Evolutionary conservation across 2,329 filamentous ascomycete genomes (phyloP).

Genomic region (Claviceps monticola): DNA sequence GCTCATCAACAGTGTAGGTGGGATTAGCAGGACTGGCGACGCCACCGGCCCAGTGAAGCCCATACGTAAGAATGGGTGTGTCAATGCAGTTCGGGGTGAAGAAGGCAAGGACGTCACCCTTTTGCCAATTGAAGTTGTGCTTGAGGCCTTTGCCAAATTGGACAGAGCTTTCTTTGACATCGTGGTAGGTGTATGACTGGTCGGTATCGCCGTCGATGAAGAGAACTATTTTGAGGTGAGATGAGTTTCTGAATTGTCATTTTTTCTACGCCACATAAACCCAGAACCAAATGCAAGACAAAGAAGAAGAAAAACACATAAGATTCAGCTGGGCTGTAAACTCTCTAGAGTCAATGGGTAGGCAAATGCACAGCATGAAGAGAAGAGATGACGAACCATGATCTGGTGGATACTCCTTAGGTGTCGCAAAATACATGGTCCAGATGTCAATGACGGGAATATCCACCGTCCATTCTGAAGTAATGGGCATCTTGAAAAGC

Average conservation of each 20-base stretch:
- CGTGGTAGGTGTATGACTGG: conserved; percentile 53
- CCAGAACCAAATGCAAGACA: neutral
- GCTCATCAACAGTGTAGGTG: conserved; percentile 69
- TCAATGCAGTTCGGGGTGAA: conserved; percentile 83
- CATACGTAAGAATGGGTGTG: conserved; percentile 63
- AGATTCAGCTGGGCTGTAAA: too few species aligned
- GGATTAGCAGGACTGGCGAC: conserved; percentile 78
- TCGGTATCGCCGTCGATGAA: conserved; percentile 62
- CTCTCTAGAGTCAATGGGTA: neutral
- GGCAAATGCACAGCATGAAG: neutral
- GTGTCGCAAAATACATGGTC: conserved; percentile 59
- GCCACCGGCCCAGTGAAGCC: conserved; percentile 71
- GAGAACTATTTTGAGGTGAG: conserved; percentile 43
- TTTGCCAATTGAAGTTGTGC: conserved; percentile 62
- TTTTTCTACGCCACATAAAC: neutral
- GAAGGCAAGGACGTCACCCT: conserved; percentile 69
- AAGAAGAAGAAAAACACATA: neutral
- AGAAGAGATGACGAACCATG: conserved; percentile 41
- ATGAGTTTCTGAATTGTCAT: neutral
- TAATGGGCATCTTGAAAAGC: conserved; percentile 48
- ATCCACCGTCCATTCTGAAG: conserved; percentile 51
- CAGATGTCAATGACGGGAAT: conserved; percentile 69
- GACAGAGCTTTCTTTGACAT: conserved; percentile 50
- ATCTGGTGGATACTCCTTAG: conserved; percentile 56
- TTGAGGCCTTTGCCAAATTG: conserved; percentile 73